Percentiles rank a stretch among this genome's conserved stretches.
Conservation (phyloP, 441 rosid species). For the Arabidopsis lyrata region DNA sequence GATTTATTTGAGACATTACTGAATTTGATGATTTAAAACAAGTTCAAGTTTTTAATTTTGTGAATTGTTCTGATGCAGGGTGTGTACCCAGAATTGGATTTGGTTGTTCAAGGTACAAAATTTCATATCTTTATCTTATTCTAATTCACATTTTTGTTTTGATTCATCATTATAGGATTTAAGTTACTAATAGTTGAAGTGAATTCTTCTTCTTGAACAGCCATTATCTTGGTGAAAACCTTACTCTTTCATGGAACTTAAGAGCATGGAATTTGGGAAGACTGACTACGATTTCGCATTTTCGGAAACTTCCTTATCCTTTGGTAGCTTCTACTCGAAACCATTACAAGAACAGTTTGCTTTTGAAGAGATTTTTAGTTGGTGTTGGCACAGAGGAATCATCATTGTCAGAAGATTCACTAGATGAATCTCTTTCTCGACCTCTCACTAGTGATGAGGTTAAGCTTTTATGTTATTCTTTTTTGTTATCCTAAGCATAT, state of each 20-base stretch:
- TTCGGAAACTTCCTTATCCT: slow-evolving; percentile 43
- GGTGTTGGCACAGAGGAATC: slow-evolving; percentile 61
- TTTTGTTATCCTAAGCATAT: not conserved
- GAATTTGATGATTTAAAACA: not conserved
- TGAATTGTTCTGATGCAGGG: slow-evolving; percentile 23
- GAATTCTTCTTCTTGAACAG: slow-evolving; percentile 34
- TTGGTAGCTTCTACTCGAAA: slow-evolving; percentile 41
- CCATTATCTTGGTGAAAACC: slow-evolving; percentile 52
- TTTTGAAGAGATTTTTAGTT: slow-evolving; percentile 50
- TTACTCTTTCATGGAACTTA: slow-evolving; percentile 49
- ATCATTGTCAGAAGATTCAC: slow-evolving; percentile 50
- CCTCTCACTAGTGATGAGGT: slow-evolving; percentile 73
- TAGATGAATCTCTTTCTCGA: slow-evolving; percentile 50
- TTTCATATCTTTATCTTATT: not conserved
- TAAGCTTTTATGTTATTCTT: slow-evolving; percentile 25
- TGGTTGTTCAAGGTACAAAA: slow-evolving; percentile 51
- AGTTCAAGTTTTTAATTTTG: not conserved
- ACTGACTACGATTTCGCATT: slow-evolving; percentile 27
- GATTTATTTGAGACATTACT: not conserved
- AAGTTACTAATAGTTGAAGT: slow-evolving; percentile 9
- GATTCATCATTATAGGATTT: slow-evolving; percentile 7
- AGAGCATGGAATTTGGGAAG: slow-evolving; percentile 42
- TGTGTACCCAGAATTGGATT: slow-evolving; percentile 52
- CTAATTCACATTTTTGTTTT: not conserved
- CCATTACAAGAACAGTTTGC: slow-evolving; percentile 41